Evolutionary conservation across 768 basidiomycete species (phyloP).

Genomic region (Leccinum olivaceopallidum): DNA sequence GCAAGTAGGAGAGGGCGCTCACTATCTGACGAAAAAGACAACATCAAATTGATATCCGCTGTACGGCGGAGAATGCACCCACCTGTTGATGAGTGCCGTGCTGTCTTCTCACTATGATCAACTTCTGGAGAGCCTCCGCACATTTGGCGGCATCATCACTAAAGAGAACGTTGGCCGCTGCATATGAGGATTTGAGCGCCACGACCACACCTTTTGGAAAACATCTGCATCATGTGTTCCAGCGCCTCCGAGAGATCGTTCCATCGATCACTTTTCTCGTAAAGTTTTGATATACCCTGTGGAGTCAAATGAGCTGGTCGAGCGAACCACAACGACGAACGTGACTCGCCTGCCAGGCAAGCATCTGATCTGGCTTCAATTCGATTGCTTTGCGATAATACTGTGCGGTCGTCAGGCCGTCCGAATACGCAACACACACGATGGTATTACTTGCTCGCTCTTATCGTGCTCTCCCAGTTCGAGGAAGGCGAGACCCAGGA

Average conservation of each 20-base stretch:
- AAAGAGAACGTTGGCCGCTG: neutral
- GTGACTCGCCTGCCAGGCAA: constrained; percentile 80
- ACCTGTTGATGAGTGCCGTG: constrained; percentile 65
- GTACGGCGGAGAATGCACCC: constrained; percentile 9
- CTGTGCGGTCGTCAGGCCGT: constrained; percentile 41
- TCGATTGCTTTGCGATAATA: constrained; percentile 77
- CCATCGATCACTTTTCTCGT: constrained; percentile 66
- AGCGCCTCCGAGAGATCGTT: constrained; percentile 55
- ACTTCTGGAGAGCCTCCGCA: constrained; percentile 78
- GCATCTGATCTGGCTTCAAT: constrained; percentile 58
- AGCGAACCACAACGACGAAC: constrained; percentile 36
- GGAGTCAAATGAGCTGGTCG: constrained; percentile 7
- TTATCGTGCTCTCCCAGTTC: constrained; percentile 70
- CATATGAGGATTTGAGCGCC: neutral
- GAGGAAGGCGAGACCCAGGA: constrained; percentile 75
- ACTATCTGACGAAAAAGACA: constrained; percentile 50
- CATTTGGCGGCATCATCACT: constrained; percentile 79
- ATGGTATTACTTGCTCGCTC: constrained; percentile 79
- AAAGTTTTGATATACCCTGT: constrained; percentile 73
- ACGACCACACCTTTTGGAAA: constrained; percentile 54
- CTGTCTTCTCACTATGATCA: constrained; percentile 60
- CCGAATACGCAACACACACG: neutral
- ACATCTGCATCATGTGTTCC: constrained; percentile 55
- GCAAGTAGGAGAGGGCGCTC: constrained; percentile 62
- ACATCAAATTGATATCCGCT: neutral